Evolutionary conservation across 257 asterid genomes (phyloP), one percentile per base, ranked within the genome.

Genomic region (Ilex asprella): DNA sequence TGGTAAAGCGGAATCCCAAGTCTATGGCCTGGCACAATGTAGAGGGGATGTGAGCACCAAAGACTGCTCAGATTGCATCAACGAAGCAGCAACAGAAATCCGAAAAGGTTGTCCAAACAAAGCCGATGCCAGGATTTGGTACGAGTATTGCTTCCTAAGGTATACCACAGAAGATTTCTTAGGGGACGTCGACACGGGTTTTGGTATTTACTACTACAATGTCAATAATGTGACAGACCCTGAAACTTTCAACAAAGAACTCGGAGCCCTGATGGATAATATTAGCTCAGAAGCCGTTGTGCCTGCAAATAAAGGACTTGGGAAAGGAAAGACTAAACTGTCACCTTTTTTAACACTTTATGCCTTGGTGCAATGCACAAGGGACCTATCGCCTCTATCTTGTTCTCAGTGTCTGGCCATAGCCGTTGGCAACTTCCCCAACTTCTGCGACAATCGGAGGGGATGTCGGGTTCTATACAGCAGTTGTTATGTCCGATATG

Each of bases 1-100:
- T 2, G 95, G 92, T 31, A 16, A 31, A 12, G 76, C 64, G 0
- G 29, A 3, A 5, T 56, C 70, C 67, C 54, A 46, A 75, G 43
- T 84, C 67, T 75, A 67, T 29, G 96, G 98, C 61, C 84, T 88
- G 31, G 87, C 81, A 9, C 96, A 91, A 74, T 88, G 98, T 81
- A 70, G 98, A 50, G 92, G 82, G 21, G 98, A 88, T 51, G 79
- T 86, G 21, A 67, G 82, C 76, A 31, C 32, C 55, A 10, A 32
- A 32, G 86, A 79, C 69, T 88, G 98, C 72, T 67, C 83, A 1
- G 49, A 12, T 27, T 88, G 98, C 87, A 81, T 88, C 61, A 64
- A 51, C 14, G 82, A 81, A 8, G 92, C 95, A 1, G 73, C 82
- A 0, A 69, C 55, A 32, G 57, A 76, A 30, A 76, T 78, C 12